These are phyloP conservation scores for Scedosporium boydii DNA, from an alignment of 2,329 filamentous ascomycete genomes.

Conservation along the genomic window DNA sequence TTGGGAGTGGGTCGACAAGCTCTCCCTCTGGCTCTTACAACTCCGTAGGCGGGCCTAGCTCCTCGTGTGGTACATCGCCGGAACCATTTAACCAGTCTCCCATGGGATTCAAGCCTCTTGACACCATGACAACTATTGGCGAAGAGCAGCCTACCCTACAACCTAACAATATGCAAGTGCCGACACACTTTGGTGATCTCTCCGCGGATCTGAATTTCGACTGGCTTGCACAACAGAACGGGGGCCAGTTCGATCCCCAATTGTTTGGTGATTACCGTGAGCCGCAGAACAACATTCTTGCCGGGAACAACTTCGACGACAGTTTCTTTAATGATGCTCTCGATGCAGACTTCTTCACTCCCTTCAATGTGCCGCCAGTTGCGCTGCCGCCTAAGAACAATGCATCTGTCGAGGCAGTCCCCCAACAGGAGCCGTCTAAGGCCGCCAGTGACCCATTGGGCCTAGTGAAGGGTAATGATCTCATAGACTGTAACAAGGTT, in stretches of 20 bases:
- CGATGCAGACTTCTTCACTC: slow-evolving; percentile 70
- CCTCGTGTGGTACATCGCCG: slow-evolving; percentile 68
- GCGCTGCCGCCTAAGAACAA: slow-evolving; percentile 47
- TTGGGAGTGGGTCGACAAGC: slow-evolving; percentile 43
- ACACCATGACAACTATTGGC: slow-evolving; percentile 55
- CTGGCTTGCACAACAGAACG: slow-evolving; percentile 72
- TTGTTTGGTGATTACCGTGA: slow-evolving; percentile 91
- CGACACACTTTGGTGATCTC: slow-evolving; percentile 6
- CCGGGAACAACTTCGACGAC: slow-evolving; percentile 61
- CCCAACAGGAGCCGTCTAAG: background rate
- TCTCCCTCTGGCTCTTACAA: slow-evolving; percentile 57
- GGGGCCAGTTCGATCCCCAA: slow-evolving; percentile 80
- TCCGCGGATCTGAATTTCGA: slow-evolving; percentile 45
- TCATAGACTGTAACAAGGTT: slow-evolving; percentile 81
- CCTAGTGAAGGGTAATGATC: slow-evolving; percentile 24
- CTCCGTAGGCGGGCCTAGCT: slow-evolving; percentile 48
- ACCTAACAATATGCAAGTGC: slow-evolving; percentile 18
- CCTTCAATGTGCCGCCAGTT: slow-evolving; percentile 57
- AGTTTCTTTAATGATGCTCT: slow-evolving; percentile 66
- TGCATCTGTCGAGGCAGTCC: slow-evolving; percentile 8
- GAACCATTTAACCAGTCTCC: slow-evolving; percentile 68
- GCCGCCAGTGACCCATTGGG: background rate
- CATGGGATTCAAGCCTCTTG: slow-evolving; percentile 51
- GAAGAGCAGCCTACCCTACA: slow-evolving; percentile 38
- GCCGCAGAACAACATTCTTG: slow-evolving; percentile 70